Conservation (phyloP, 208 protist genomes). For the Leishmania amazonensis region DNA sequence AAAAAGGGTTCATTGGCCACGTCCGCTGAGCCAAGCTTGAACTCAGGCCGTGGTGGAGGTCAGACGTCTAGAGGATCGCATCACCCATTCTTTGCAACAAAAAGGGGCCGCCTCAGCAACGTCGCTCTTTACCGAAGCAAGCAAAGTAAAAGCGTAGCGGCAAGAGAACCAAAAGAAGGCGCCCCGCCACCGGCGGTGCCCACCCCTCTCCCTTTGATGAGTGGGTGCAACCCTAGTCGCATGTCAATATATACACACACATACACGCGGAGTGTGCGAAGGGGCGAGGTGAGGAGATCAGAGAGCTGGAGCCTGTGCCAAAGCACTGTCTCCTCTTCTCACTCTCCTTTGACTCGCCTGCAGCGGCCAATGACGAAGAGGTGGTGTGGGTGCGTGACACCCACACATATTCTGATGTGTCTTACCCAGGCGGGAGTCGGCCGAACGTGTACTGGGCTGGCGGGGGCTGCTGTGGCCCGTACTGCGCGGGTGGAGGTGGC, state of each 20-base stretch:
- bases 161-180: neutral
- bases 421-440: neutral
- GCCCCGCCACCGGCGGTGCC: neutral
- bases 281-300: neutral
- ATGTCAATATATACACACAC: neutral
- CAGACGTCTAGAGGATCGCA: neutral
- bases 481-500: constrained; percentile 5
- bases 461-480: neutral
- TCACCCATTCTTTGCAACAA: neutral
- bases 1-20: neutral
- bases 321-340: neutral
- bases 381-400: neutral
- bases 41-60: neutral
- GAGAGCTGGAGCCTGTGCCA: neutral
- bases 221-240: neutral
- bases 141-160: neutral
- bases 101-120: neutral
- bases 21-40: neutral
- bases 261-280: neutral
- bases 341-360: neutral
- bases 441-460: constrained; percentile 26
- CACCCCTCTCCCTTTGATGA: neutral
- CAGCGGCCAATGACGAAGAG: neutral
- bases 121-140: neutral
- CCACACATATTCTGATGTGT: neutral